Evolutionary conservation across 176 grass and related monocot genomes (phyloP).

Genomic region (Cenchrus americanus): DNA sequence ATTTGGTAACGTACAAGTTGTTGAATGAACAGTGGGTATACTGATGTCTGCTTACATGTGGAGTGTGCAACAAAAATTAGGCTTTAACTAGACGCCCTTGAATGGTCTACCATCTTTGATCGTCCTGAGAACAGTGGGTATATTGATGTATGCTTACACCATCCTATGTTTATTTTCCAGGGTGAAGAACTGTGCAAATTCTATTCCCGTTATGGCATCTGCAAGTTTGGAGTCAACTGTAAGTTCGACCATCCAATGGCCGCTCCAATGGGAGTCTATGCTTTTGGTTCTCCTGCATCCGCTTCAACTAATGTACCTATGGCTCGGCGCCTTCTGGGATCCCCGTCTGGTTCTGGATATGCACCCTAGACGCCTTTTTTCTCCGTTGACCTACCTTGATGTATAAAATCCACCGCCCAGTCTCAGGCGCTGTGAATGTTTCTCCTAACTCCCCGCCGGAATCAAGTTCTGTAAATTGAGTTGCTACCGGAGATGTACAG

Average conservation of each 20-base stretch:
- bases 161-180: constrained; percentile 41
- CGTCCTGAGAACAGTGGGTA: not conserved
- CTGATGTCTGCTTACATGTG: not conserved
- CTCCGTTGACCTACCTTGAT: constrained; percentile 54
- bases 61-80: not conserved
- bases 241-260: constrained; percentile 97
- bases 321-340: constrained; percentile 55
- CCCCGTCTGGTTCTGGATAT: constrained; percentile 53
- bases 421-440: constrained; percentile 45
- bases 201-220: constrained; percentile 97
- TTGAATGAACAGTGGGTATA: not conserved
- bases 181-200: constrained; percentile 94
- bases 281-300: constrained; percentile 56
- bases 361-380: constrained; percentile 40
- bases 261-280: constrained; percentile 76
- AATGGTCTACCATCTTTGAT: not conserved
- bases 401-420: constrained; percentile 55
- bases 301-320: constrained; percentile 56
- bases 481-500: constrained; percentile 81
- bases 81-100: not conserved
- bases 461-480: constrained; percentile 86
- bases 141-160: not conserved
- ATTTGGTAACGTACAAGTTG: not conserved
- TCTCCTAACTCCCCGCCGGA: constrained; percentile 52
- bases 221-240: constrained; percentile 95